These are phyloP conservation scores for Plasmodium billcollinsi DNA, from an alignment of 169 alveolate species.

Conservation along the genomic window DNA sequence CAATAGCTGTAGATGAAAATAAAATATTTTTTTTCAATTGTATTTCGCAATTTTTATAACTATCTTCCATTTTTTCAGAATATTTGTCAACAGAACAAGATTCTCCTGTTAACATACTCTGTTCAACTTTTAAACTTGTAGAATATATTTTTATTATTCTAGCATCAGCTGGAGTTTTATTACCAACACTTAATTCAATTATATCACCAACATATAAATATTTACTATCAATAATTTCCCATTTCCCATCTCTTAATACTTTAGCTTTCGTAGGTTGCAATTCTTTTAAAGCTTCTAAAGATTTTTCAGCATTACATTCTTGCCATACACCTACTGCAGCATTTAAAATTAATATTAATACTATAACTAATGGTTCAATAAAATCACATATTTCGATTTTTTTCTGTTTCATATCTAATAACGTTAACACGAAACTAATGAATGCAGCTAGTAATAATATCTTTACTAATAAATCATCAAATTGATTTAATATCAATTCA, in stretches of 20 bases:
- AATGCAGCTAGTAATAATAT: slow-evolving; percentile 97
- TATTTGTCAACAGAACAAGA: slow-evolving; percentile 92
- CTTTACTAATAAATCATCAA: slow-evolving; percentile 96
- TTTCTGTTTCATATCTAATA: slow-evolving; percentile 89
- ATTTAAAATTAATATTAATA: slow-evolving; percentile 94
- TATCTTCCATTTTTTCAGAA: slow-evolving; percentile 81
- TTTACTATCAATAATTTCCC: slow-evolving; percentile 94
- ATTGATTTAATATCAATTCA: slow-evolving; percentile 93
- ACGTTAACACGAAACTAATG: slow-evolving; percentile 94
- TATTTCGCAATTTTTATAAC: slow-evolving; percentile 83
- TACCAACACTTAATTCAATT: slow-evolving; percentile 96
- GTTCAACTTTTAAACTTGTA: slow-evolving; percentile 95
- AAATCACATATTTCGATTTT: slow-evolving; percentile 96
- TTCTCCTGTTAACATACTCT: slow-evolving; percentile 98
- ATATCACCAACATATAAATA: slow-evolving; percentile 98
- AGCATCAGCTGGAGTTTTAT: slow-evolving; percentile 98
- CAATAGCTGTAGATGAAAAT: slow-evolving; percentile 95
- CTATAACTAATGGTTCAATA: slow-evolving; percentile 97
- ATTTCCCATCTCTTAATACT: slow-evolving; percentile 93
- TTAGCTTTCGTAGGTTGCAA: slow-evolving; percentile 95
- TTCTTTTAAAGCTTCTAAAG: slow-evolving; percentile 96
- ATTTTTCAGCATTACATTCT: slow-evolving; percentile 98
- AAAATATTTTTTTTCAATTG: slow-evolving; percentile 92
- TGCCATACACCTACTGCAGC: slow-evolving; percentile 99
- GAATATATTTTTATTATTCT: slow-evolving; percentile 94